These are phyloP conservation scores for Colletotrichum theobromicola DNA, from an alignment of 2,329 filamentous ascomycete genomes.

Conservation along the genomic window DNA sequence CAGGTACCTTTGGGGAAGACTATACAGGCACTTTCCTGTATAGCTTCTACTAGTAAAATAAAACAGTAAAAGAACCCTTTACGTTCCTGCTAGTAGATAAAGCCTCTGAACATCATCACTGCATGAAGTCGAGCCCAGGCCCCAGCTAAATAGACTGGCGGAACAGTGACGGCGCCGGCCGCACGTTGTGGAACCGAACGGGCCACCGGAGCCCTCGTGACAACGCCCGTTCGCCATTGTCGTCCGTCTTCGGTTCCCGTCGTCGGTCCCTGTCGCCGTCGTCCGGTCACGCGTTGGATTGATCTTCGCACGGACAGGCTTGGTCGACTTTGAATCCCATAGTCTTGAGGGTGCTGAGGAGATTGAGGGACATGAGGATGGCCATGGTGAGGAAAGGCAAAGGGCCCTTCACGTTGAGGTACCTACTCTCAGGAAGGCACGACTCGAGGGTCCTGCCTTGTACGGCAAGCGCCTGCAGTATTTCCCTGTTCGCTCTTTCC, in stretches of 20 bases:
- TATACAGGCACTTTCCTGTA: too few relatives aligned
- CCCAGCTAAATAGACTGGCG: too few relatives aligned
- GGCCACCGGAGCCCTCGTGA: too few relatives aligned
- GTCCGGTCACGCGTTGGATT: not conserved
- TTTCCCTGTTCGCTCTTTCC: not conserved
- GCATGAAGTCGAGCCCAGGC: too few relatives aligned
- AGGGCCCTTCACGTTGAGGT: accelerated
- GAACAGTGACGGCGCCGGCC: too few relatives aligned
- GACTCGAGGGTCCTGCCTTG: not conserved
- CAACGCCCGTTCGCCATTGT: too few relatives aligned
- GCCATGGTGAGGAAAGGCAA: accelerated
- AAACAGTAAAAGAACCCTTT: too few relatives aligned
- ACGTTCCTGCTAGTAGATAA: too few relatives aligned
- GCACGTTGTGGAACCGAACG: too few relatives aligned
- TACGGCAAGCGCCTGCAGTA: not conserved
- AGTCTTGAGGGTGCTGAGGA: not conserved
- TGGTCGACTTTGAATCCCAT: accelerated
- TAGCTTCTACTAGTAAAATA: too few relatives aligned
- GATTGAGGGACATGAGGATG: accelerated
- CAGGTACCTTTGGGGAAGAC: too few relatives aligned
- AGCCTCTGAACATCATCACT: too few relatives aligned
- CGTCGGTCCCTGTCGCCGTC: not conserved
- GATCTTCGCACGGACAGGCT: accelerated
- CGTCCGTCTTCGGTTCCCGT: accelerated
- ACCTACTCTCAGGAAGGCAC: not conserved